phyloP scores from a whole-genome alignment of 345 rosid genomes.

The Turritis glabra region DNA sequence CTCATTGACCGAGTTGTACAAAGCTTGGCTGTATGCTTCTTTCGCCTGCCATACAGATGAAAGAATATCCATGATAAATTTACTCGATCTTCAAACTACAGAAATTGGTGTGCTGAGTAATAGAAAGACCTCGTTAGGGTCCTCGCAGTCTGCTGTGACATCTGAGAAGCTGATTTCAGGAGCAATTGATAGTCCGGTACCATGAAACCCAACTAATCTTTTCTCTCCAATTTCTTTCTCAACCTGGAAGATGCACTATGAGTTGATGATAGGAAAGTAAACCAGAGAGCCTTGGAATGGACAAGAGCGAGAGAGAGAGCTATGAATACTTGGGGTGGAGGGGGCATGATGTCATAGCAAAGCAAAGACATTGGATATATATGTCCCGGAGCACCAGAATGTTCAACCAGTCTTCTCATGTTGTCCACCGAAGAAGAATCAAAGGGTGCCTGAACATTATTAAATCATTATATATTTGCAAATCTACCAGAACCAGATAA shows the following conservation, averaged over 20 bases:
- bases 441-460: slow-evolving; percentile 72
- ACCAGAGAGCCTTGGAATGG: background rate
- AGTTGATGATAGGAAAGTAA: slow-evolving; percentile 20
- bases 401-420: slow-evolving; percentile 85
- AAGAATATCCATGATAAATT: background rate
- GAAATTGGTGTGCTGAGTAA: background rate
- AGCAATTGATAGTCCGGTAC: slow-evolving; percentile 71
- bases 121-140: slow-evolving; percentile 72
- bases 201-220: slow-evolving; percentile 67
- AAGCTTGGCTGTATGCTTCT: slow-evolving; percentile 53
- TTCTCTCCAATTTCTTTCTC: slow-evolving; percentile 95
- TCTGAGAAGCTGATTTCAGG: slow-evolving; percentile 61
- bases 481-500: background rate
- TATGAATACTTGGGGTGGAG: slow-evolving; percentile 66
- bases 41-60: slow-evolving; percentile 57
- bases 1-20: slow-evolving; percentile 58
- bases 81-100: background rate
- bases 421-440: slow-evolving; percentile 92
- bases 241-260: slow-evolving; percentile 52
- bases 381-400: slow-evolving; percentile 82
- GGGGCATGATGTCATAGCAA: slow-evolving; percentile 95
- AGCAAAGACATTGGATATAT: slow-evolving; percentile 76
- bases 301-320: slow-evolving; percentile 9
- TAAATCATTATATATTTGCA: slow-evolving; percentile 41
- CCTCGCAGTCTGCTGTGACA: slow-evolving; percentile 51